Conservation (phyloP, 129 eudicot genomes). For the Centella asiatica region DNA sequence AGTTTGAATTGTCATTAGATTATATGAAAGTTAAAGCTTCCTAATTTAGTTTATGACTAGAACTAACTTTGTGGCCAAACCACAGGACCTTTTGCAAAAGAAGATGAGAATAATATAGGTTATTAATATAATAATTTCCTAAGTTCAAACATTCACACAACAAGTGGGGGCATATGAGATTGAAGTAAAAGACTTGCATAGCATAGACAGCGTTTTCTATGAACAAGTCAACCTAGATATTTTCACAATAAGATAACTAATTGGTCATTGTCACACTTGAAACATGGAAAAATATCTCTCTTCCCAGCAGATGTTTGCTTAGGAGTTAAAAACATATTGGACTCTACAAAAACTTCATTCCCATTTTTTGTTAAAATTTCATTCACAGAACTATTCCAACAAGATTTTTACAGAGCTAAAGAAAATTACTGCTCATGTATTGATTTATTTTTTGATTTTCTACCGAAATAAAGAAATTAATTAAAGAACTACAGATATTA, state of each 20-base stretch:
- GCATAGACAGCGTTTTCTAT: not conserved
- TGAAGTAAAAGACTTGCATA: not conserved
- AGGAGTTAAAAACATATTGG: no score
- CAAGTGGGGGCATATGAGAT: not conserved
- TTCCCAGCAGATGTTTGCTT: no score
- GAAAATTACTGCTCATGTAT: no score
- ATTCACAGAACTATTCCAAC: not conserved
- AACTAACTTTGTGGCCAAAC: no score
- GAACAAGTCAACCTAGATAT: not conserved
- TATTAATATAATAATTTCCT: not conserved
- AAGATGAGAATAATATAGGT: not conserved
- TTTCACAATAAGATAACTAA: not conserved
- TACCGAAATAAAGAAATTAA: not conserved
- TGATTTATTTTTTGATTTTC: not conserved
- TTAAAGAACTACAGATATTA: not conserved
- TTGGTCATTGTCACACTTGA: not conserved
- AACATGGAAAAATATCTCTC: not conserved
- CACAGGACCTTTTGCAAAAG: constrained; percentile 1
- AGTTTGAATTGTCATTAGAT: no score
- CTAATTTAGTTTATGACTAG: no score
- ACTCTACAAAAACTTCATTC: no score
- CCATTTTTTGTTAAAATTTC: not conserved
- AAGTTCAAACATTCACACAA: not conserved
- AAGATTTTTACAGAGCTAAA: no score
- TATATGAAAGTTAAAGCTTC: no score